A percentile compares a stretch with the other conserved stretches of the same genome.
Conservation (phyloP, 768 basidiomycete species). For the Kwoniella mangroviensis region DNA sequence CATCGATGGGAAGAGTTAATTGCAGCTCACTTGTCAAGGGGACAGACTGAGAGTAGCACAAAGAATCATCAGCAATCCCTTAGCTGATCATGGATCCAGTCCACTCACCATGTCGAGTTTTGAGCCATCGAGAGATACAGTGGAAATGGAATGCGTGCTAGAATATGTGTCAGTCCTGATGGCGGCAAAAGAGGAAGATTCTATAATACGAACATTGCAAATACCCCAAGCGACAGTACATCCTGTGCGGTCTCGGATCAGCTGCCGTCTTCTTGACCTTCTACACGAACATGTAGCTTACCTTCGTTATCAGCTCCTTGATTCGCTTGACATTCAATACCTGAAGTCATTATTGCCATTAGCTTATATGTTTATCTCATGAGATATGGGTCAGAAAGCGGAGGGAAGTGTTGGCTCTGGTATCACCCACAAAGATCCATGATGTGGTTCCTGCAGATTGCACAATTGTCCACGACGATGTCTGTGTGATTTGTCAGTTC, state of each 20-base stretch:
- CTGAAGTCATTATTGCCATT: conserved; percentile 59
- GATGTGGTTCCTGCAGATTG: conserved; percentile 99
- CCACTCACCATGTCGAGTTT: conserved; percentile 66
- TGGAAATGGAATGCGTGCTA: conserved; percentile 99
- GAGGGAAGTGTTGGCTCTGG: neutral
- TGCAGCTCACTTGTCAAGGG: conserved; percentile 55
- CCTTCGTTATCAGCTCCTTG: conserved; percentile 94
- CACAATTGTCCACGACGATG: conserved; percentile 98
- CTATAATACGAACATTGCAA: conserved; percentile 74
- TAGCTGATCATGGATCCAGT: neutral
- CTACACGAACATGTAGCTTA: conserved; percentile 23
- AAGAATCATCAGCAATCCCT: neutral
- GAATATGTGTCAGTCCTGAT: neutral
- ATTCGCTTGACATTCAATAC: conserved; percentile 99
- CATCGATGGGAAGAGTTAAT: neutral
- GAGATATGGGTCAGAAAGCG: too few relatives aligned
- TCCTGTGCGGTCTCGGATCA: conserved; percentile 15
- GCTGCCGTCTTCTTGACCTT: conserved; percentile 1
- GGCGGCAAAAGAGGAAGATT: too few relatives aligned
- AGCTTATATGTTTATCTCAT: neutral
- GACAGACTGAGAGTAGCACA: conserved; percentile 52
- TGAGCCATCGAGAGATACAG: conserved; percentile 98
- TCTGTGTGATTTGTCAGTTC: conserved; percentile 63
- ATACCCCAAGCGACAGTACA: conserved; percentile 96
- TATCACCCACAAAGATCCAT: conserved; percentile 91